Conservation (phyloP, 225 moss, liverwort and hornwort species). For the Pseudoscleropodium purum region DNA sequence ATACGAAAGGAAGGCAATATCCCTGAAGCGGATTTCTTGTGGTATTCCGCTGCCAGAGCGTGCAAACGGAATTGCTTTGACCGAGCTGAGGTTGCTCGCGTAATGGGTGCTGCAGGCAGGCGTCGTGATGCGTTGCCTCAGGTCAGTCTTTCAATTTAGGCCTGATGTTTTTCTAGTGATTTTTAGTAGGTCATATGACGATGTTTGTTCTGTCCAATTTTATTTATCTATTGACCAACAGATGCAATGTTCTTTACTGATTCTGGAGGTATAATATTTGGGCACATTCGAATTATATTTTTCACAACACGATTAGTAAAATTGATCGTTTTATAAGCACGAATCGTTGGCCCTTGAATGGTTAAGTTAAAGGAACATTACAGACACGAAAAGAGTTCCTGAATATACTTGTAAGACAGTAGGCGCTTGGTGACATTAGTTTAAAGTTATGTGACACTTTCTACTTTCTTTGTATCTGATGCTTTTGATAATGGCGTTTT, state of each 20-base stretch:
- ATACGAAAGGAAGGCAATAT: slow-evolving; percentile 79
- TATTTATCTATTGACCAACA: not conserved
- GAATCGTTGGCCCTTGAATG: not conserved
- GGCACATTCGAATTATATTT: no score
- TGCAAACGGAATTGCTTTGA: slow-evolving; percentile 89
- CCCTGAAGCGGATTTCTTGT: slow-evolving; percentile 91
- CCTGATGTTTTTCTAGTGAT: not conserved
- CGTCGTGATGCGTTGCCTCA: slow-evolving; percentile 78
- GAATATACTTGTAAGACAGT: not conserved
- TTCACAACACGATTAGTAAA: not conserved
- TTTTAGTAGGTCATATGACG: not conserved
- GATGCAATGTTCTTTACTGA: not conserved
- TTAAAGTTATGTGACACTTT: not conserved
- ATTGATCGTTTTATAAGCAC: not conserved
- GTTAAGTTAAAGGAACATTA: not conserved
- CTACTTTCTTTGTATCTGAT: not conserved
- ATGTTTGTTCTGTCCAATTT: not conserved
- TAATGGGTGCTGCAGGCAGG: slow-evolving; percentile 84
- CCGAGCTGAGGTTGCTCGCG: slow-evolving; percentile 85
- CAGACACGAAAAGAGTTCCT: not conserved
- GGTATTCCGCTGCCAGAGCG: slow-evolving; percentile 87
- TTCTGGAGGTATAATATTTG: not conserved
- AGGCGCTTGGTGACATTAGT: not conserved
- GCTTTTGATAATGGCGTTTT: not conserved
- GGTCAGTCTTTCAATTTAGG: slow-evolving; percentile 26